phyloP scores from a whole-genome alignment of 163 green algal genomes.

The Trebouxiophyceae sp. region DNA sequence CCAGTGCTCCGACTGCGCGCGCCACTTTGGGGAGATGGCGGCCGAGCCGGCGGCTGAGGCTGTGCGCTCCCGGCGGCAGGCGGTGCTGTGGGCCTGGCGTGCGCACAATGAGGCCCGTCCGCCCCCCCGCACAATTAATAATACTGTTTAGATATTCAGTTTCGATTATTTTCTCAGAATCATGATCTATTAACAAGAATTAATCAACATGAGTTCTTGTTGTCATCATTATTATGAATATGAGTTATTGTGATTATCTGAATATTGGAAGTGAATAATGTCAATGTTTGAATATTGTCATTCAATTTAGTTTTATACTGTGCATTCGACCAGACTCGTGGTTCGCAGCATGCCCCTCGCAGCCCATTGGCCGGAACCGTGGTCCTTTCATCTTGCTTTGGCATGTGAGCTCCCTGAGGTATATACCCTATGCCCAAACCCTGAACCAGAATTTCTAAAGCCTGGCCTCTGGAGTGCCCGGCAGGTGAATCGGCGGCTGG shows the following conservation, averaged over 20 bases:
- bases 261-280: not conserved
- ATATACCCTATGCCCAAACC: not conserved
- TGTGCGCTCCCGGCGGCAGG: conserved; percentile 38
- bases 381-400: not conserved
- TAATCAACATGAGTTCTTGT: not conserved
- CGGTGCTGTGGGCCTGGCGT: conserved; percentile 63
- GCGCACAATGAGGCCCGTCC: conserved; percentile 53
- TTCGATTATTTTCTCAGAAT: conserved; percentile 1
- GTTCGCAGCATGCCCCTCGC: too few species aligned
- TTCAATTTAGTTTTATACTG: too few species aligned
- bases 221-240: too few species aligned
- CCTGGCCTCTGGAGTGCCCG: not conserved
- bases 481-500: conserved; percentile 44
- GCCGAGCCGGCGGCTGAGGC: conserved; percentile 22
- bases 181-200: not conserved
- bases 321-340: too few species aligned
- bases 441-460: not conserved
- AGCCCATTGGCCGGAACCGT: too few species aligned
- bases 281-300: too few species aligned
- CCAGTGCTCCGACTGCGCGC: conserved; percentile 55
- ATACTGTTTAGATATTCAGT: too few species aligned
- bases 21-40: conserved; percentile 59
- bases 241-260: too few species aligned
- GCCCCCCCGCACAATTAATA: too few species aligned
- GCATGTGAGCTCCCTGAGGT: not conserved